Base-by-base conservation (phyloP, 1,284 basidiomycete species). In the Mycena sp. region DNA sequence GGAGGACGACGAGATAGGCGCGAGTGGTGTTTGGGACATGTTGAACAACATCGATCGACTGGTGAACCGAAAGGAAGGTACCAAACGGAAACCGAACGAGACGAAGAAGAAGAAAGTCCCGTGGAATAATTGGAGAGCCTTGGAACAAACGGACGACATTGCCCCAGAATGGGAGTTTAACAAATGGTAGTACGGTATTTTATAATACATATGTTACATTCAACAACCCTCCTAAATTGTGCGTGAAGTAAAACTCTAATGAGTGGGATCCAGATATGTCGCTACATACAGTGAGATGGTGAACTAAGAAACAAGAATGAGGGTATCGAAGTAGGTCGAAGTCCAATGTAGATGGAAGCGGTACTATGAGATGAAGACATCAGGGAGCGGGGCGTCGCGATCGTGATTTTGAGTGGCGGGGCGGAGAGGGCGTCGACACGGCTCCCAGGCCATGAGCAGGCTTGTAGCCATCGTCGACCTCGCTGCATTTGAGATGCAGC, bases 371-470 rank as follows among this genome's bases (percentile, higher is more conserved):
- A 67, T 54, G 68, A 61, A 52, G 54, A 50, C 22, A 56, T 81
- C 75, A 84, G 76, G 83, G 78, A 67, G 83, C 80, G 64, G 77
- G 80, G 57, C 86, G 86, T 65, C 86, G 85, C 30, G 82, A 81
- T 71, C 86, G 85, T 67, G 85, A 85, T 78, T 87, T 88, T 10
- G 86, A 83, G 37, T 79, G 83, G 67, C 86, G 83, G 7, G 84
- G 82, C 10, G 80, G 73, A 34, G 81, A 74, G 54, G 80, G 75
- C 9, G 83, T 79, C 16, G 84, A 79, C n/a, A 87, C 83, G 37
- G 92, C 90, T 37, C 91, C 93, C 48, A 92, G 86, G 7, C 94
- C 94, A 78, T 95, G 93, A n/a, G 85, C 82, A 34, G 94, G 94
- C 38, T 87, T 83, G 78, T 94, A 96, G 72, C 91, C 88, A 2